Conservation (phyloP, 768 basidiomycete genomes). For the Exsudoporus frostii region DNA sequence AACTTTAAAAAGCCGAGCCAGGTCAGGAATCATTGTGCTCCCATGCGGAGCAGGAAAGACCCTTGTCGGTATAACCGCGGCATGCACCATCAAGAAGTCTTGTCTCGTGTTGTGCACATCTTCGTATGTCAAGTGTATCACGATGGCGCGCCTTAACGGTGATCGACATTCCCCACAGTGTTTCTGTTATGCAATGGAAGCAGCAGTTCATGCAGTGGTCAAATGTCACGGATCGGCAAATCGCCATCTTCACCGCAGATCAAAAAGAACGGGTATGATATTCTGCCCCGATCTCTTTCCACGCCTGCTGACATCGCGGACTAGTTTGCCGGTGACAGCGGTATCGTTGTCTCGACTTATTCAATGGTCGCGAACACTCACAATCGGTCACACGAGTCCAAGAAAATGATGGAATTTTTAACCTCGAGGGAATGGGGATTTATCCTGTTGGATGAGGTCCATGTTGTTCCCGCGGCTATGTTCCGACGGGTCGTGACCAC, state of each 20-base stretch:
- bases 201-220: conserved; percentile 99
- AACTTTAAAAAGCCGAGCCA: conserved; percentile 67
- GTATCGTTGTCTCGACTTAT: conserved; percentile 98
- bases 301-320: conserved; percentile 5
- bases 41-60: conserved; percentile 99
- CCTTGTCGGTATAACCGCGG: conserved; percentile 98
- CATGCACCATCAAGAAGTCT: conserved; percentile 99
- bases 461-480: conserved; percentile 98
- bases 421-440: conserved; percentile 99
- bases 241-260: conserved; percentile 96
- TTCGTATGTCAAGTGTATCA: conserved; percentile 58
- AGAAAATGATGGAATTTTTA: conserved; percentile 99
- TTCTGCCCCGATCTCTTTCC: background rate
- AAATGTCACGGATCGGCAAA: conserved; percentile 94
- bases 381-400: conserved; percentile 97
- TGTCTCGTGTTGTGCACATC: conserved; percentile 97
- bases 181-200: conserved; percentile 98
- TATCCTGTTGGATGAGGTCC: conserved; percentile 95
- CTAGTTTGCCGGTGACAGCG: conserved; percentile 94
- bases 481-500: conserved; percentile 97
- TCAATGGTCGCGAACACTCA: conserved; percentile 99
- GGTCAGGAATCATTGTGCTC: conserved; percentile 96
- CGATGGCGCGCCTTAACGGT: background rate
- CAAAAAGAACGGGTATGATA: conserved; percentile 87
- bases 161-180: conserved; percentile 40